These are phyloP conservation scores for Zizania palustris DNA, from an alignment of 202 grass and related monocot species.

Conservation along the genomic window DNA sequence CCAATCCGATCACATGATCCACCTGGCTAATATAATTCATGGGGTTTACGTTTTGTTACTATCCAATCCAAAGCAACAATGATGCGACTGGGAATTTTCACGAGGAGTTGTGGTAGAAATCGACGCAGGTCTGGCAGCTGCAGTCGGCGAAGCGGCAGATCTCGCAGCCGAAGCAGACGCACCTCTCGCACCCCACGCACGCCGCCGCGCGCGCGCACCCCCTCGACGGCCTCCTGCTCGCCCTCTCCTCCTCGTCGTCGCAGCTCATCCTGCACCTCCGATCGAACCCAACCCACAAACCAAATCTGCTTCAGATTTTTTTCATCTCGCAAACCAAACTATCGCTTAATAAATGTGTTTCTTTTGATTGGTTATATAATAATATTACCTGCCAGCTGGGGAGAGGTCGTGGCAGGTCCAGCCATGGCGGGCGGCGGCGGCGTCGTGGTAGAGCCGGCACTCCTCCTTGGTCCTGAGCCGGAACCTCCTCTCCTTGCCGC, in stretches of 20 bases:
- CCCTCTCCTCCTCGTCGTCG: conserved; percentile 62
- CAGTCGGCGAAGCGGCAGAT: conserved; percentile 68
- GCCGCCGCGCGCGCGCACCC: conserved; percentile 52
- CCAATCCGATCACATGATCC: no score
- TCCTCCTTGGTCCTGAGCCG: conserved; percentile 63
- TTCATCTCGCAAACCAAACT: no score
- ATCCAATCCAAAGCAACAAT: background rate
- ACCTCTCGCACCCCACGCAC: conserved; percentile 59
- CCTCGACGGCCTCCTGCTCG: conserved; percentile 57
- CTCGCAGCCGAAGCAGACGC: conserved; percentile 65
- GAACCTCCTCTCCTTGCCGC: conserved; percentile 61
- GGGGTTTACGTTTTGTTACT: no score
- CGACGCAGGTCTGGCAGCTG: conserved; percentile 57
- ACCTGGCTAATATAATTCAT: no score
- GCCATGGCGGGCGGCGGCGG: conserved; percentile 41
- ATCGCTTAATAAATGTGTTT: background rate
- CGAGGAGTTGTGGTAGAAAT: conserved; percentile 51
- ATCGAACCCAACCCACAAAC: background rate
- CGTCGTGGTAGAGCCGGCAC: conserved; percentile 60
- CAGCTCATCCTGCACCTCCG: conserved; percentile 50
- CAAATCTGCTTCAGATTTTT: no score
- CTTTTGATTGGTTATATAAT: no score
- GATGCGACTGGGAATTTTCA: background rate
- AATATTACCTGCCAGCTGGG: conserved; percentile 51
- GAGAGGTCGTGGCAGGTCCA: conserved; percentile 57